Conservation (phyloP, 2,329 filamentous ascomycete genomes). For the Endoconidiophora polonica region DNA sequence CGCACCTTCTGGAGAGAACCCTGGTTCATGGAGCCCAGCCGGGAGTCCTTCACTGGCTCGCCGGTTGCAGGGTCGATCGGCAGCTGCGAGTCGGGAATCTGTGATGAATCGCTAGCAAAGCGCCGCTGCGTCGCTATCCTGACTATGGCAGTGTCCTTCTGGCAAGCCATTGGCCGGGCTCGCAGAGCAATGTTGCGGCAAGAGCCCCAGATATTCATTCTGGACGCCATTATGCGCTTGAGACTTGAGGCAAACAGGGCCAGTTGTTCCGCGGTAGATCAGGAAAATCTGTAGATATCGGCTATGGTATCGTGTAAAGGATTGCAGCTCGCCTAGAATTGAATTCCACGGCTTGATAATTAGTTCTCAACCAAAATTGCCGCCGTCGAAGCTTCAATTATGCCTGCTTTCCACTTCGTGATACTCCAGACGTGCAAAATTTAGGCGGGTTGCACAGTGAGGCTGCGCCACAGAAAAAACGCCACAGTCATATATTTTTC, state of each 20-base stretch:
- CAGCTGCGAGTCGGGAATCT: slow-evolving; percentile 1
- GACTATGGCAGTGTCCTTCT: slow-evolving; percentile 16
- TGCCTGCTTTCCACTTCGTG: background rate
- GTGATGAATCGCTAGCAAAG: slow-evolving; percentile 17
- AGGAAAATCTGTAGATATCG: no score
- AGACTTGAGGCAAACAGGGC: no score
- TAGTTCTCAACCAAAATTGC: no score
- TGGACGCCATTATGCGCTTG: slow-evolving; percentile 32
- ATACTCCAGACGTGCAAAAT: slow-evolving; percentile 3
- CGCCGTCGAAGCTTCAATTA: no score
- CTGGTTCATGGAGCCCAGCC: slow-evolving; percentile 19
- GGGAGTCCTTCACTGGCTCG: slow-evolving; percentile 21
- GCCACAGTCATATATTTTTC: background rate
- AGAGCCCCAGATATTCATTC: slow-evolving; percentile 31
- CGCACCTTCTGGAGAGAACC: slow-evolving; percentile 12
- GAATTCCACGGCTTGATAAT: no score
- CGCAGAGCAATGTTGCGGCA: slow-evolving; percentile 26
- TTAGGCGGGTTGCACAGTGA: background rate
- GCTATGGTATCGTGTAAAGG: no score
- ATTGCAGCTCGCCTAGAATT: no score
- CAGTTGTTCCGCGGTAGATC: no score
- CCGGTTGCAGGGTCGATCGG: slow-evolving; percentile 22
- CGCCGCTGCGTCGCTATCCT: slow-evolving; percentile 16
- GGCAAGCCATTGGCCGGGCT: slow-evolving; percentile 19
- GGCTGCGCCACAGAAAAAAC: background rate